Base-by-base conservation (phyloP, 805 yeast genomes). In the Lipomyces starkeyi region DNA sequence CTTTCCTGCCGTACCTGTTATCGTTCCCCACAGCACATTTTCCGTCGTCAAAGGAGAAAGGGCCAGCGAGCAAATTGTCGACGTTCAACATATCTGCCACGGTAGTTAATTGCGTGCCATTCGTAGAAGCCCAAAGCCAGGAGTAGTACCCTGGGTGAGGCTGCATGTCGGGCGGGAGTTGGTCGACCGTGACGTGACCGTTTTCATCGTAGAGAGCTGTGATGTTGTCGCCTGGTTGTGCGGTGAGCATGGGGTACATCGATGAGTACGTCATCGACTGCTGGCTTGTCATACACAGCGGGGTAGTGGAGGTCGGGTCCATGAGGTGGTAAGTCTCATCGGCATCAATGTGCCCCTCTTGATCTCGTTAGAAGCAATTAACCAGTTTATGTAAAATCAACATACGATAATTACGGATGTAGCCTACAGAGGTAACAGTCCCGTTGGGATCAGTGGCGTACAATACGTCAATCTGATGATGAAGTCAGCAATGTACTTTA, bases 141-240 rank as follows among this genome's bases (percentile, higher is more conserved):
- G 63, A 66, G 58, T 66, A 72, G 49, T 58, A 35, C 2, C 74
- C 74, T 4, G 74, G 74, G 56, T 70, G 74, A 2, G 74, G 70
- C 47, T 55, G 58, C 43, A 53, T 43, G 53, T 72, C 74, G 2
- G 74, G 74, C 14, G 72, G 63, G 8, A 72, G 62, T n/a, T 25
- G 32, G 54, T 72, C 74, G n/a, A 58, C 52, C 9, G 74, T 72
- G 13, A 67, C 74, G 54, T 72, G 74, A 9, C 74, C 74, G 49
- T 72, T 72, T 37, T 69, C 73, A 11, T 54, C 53, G 47, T 72
- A 72, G 22, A 29, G 35, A 1, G 72, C 72, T 3, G 64, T 67
- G 37, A 72, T 61, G 27, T 57, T 61, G 61, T 66, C 73, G 13
- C 73, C 73, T 9, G 74, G 66, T 5, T 47, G 54, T 20, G 70